These are phyloP conservation scores for Leccinum rimulosum DNA, from an alignment of 768 basidiomycete genomes.

Conservation along the genomic window DNA sequence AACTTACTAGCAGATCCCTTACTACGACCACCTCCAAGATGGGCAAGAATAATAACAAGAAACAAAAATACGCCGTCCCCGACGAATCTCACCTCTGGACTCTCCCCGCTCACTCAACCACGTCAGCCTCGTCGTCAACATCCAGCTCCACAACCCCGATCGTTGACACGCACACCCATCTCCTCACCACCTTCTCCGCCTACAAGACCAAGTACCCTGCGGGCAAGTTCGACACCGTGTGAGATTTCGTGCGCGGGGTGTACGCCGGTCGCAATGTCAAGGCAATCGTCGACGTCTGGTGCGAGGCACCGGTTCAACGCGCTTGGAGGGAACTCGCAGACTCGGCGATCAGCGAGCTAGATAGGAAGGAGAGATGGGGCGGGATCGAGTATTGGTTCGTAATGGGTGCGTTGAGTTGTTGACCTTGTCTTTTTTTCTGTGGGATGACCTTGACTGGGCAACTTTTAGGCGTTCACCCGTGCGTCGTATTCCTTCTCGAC, in stretches of 20 bases:
- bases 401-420: constrained; percentile 50
- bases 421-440: not conserved
- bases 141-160: constrained; percentile 37
- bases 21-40: constrained; percentile 24
- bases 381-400: constrained; percentile 81
- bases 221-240: constrained; percentile 52
- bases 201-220: constrained; percentile 64
- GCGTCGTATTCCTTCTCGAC: constrained; percentile 35
- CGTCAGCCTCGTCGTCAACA: not conserved
- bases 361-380: constrained; percentile 54
- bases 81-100: constrained; percentile 33
- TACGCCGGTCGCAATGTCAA: constrained; percentile 57
- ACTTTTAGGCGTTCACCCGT: constrained; percentile 68
- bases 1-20: no score
- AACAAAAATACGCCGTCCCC: constrained; percentile 31
- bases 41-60: constrained; percentile 42
- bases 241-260: constrained; percentile 64
- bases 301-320: constrained; percentile 68
- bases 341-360: constrained; percentile 53
- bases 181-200: constrained; percentile 66
- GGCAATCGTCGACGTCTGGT: constrained; percentile 85
- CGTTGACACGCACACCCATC: constrained; percentile 84
- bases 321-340: constrained; percentile 73
- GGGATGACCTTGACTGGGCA: not conserved
- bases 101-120: constrained; percentile 31